Percentiles rank a stretch among this genome's conserved stretches.
These are phyloP conservation scores for Fonsecaea pugnacius DNA, from an alignment of 2,329 filamentous ascomycete species.

Conservation along the genomic window DNA sequence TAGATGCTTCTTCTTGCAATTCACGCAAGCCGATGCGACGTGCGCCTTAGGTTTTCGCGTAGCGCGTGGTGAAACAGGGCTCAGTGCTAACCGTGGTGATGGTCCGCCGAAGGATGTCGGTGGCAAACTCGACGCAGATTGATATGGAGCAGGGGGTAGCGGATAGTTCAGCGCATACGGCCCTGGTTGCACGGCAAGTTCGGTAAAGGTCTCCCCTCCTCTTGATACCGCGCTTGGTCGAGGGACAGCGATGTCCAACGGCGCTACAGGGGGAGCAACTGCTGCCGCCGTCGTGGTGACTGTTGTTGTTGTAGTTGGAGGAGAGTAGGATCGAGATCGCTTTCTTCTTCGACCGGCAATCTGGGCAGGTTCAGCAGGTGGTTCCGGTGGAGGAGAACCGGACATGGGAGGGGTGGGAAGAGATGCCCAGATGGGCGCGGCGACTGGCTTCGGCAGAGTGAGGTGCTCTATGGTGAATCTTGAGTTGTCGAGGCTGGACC, in stretches of 20 bases:
- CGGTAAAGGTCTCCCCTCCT: constrained; percentile 27
- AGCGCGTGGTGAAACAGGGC: constrained; percentile 43
- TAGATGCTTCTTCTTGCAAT: constrained; percentile 55
- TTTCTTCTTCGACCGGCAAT: constrained; percentile 41
- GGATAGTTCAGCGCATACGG: constrained; percentile 30
- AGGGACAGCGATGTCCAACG: constrained; percentile 30
- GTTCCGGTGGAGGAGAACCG: constrained; percentile 46
- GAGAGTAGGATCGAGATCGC: constrained; percentile 42
- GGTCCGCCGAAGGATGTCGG: constrained; percentile 29
- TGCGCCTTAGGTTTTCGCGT: constrained; percentile 53
- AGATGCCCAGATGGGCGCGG: constrained; percentile 45
- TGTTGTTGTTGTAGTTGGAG: constrained; percentile 36
- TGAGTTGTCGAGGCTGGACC: constrained; percentile 39
- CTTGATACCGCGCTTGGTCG: constrained; percentile 26
- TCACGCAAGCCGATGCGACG: constrained; percentile 54
- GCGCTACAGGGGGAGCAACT: constrained; percentile 28
- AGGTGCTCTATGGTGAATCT: constrained; percentile 38
- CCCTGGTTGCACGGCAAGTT: constrained; percentile 19
- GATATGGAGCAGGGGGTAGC: constrained; percentile 25
- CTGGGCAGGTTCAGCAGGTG: constrained; percentile 46
- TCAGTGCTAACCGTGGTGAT: constrained; percentile 30
- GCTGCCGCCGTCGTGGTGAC: constrained; percentile 11
- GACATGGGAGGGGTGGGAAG: constrained; percentile 51
- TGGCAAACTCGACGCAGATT: constrained; percentile 20
- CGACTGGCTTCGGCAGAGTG: constrained; percentile 37